phyloP scores from a whole-genome alignment of 2,329 filamentous ascomycete species.

The Sporothrix protearum region DNA sequence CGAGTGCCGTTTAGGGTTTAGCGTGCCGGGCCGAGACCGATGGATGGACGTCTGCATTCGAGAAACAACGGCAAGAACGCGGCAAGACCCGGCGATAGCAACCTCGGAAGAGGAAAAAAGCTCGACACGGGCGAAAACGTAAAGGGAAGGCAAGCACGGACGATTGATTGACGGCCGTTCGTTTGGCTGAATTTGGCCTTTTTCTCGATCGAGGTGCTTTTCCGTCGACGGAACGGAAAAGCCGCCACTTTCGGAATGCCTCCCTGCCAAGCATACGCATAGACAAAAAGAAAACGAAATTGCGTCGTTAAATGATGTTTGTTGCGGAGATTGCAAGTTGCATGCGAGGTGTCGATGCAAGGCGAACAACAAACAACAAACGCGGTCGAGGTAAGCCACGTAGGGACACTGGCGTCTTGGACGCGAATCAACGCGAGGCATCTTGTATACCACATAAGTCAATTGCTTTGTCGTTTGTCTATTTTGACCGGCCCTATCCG shows the following conservation, averaged over 20 bases:
- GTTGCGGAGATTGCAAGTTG: not conserved
- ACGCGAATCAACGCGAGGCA: not conserved
- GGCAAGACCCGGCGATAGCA: not conserved
- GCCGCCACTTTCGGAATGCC: not conserved
- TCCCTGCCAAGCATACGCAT: not conserved
- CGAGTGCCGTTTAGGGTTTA: not conserved
- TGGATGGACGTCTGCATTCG: not conserved
- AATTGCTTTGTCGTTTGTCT: not conserved
- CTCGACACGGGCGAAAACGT: not conserved
- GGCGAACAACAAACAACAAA: not conserved
- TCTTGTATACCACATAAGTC: not conserved
- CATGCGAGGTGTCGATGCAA: not conserved
- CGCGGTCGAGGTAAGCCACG: not conserved
- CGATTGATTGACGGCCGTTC: not conserved
- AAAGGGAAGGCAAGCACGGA: not conserved
- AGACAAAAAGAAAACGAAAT: not conserved
- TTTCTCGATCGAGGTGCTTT: not conserved
- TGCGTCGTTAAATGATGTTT: not conserved
- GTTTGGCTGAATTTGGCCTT: not conserved
- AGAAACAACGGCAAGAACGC: not conserved
- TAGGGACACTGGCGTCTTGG: not conserved
- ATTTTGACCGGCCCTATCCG: not conserved
- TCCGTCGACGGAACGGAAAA: not conserved
- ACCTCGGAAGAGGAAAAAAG: conserved; percentile 6
- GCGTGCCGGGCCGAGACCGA: conserved; percentile 8